A percentile compares a stretch with the other conserved stretches of the same genome.
These are phyloP conservation scores for Oropetium thomaeum DNA, from an alignment of 176 grass and related monocot genomes.

Conservation along the genomic window DNA sequence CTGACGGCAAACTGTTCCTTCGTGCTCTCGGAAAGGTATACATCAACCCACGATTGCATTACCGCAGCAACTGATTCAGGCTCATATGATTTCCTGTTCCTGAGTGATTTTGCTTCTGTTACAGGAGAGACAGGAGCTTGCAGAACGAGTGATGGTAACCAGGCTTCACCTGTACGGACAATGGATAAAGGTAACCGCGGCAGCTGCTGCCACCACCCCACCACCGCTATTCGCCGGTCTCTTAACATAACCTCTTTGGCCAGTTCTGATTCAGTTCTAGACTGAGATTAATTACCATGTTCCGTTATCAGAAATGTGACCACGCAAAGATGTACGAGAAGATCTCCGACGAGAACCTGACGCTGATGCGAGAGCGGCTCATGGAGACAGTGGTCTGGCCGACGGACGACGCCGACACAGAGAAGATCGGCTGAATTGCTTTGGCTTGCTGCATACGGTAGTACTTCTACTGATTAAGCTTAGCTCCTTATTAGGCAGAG, in stretches of 20 bases:
- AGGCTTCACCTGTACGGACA: conserved; percentile 82
- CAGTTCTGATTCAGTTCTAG: background rate
- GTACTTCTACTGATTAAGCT: background rate
- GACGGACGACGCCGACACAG: conserved; percentile 57
- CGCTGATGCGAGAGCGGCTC: conserved; percentile 60
- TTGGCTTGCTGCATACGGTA: too few species aligned
- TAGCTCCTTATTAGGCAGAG: conserved; percentile 26
- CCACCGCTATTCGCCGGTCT: too few species aligned
- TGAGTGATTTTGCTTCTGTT: background rate
- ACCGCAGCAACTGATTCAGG: background rate
- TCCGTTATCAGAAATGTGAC: conserved; percentile 34
- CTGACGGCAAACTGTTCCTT: conserved; percentile 71
- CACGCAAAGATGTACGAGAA: conserved; percentile 46
- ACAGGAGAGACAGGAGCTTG: conserved; percentile 88
- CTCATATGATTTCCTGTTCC: background rate
- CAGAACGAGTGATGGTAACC: conserved; percentile 86
- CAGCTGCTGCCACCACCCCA: too few species aligned
- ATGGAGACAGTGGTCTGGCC: conserved; percentile 81
- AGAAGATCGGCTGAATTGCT: conserved; percentile 56
- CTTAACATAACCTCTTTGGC: background rate
- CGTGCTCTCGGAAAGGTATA: conserved; percentile 72
- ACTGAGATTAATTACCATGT: background rate
- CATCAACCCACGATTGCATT: background rate
- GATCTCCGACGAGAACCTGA: conserved; percentile 54
- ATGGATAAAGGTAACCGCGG: conserved; percentile 60